A percentile compares a stretch with the other conserved stretches of the same genome.
Conservation (phyloP, 495 filamentous ascomycete species). For the Hypoxylon rickii region DNA sequence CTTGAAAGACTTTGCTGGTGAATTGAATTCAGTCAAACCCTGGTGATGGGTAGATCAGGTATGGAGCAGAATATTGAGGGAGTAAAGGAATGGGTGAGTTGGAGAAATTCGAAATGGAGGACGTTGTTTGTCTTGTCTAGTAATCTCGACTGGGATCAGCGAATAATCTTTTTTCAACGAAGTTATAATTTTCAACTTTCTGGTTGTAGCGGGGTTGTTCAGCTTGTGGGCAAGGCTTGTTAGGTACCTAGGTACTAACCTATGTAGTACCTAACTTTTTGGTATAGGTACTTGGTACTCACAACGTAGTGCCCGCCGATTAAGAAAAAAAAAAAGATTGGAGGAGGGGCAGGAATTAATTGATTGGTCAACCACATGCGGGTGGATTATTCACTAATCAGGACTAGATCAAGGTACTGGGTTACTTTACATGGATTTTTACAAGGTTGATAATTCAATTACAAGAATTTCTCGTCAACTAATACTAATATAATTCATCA, state of each 20-base stretch:
- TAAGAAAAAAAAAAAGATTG: no score
- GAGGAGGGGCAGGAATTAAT: no score
- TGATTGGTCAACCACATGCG: no score
- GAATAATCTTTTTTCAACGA: constrained; percentile 9
- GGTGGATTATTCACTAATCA: no score
- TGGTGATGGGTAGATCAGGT: not conserved
- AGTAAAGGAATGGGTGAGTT: constrained; percentile 1
- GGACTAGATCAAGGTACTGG: no score
- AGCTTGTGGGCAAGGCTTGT: constrained; percentile 35
- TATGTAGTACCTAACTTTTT: no score
- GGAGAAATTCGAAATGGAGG: not conserved
- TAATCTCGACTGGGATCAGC: constrained; percentile 1
- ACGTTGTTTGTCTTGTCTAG: constrained; percentile 5
- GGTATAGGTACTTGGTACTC: no score
- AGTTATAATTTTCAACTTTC: constrained; percentile 31
- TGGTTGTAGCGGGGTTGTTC: constrained; percentile 22
- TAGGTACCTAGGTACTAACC: no score
- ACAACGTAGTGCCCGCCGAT: no score
- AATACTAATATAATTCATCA: no score
- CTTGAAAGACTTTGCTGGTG: not conserved
- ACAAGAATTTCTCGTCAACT: not conserved
- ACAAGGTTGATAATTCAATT: constrained; percentile 30
- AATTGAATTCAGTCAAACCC: not conserved
- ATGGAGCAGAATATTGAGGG: no score
- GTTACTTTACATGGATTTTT: no score